These are phyloP conservation scores for Trichoderma endophyticum DNA, from an alignment of 2,329 filamentous ascomycete species.

Conservation along the genomic window DNA sequence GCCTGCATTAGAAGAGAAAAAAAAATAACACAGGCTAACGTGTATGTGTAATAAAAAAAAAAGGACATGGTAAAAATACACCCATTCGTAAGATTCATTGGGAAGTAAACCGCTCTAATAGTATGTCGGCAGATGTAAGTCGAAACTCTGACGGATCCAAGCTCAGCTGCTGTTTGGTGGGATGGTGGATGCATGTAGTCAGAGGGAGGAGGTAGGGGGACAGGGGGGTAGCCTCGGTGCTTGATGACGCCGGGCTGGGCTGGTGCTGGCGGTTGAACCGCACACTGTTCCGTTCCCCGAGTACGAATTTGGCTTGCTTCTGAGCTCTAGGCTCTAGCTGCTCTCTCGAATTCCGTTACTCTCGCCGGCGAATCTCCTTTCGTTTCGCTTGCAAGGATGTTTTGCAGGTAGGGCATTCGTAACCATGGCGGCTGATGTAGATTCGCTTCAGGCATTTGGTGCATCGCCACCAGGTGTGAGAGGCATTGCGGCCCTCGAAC, in stretches of 20 bases:
- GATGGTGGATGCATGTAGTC: not conserved
- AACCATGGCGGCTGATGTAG: conserved; percentile 38
- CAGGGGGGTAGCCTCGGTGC: not conserved
- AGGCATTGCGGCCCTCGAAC: conserved; percentile 39
- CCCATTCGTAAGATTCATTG: conserved; percentile 5
- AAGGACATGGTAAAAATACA: not conserved
- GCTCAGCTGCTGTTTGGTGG: conserved; percentile 6
- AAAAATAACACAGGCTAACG: not conserved
- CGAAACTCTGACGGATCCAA: conserved; percentile 1
- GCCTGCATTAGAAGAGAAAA: not conserved
- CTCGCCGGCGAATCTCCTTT: conserved; percentile 33
- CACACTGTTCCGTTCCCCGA: not conserved
- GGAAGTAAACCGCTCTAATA: not conserved
- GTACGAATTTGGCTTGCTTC: not conserved
- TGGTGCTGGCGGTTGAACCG: not conserved
- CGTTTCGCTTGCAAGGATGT: conserved; percentile 44
- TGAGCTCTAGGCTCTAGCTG: not conserved
- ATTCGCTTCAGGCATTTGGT: conserved; percentile 50
- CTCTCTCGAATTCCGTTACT: not conserved
- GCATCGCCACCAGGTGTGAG: conserved; percentile 52
- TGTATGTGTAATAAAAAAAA: not conserved
- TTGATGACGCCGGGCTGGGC: not conserved
- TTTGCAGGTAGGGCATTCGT: conserved; percentile 47
- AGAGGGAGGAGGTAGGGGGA: not conserved
- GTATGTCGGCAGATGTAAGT: conserved; percentile 15